A percentile compares a stretch with the other conserved stretches of the same genome.
Conservation (phyloP, 1,284 basidiomycete species). For the Moniliophthora roreri region DNA sequence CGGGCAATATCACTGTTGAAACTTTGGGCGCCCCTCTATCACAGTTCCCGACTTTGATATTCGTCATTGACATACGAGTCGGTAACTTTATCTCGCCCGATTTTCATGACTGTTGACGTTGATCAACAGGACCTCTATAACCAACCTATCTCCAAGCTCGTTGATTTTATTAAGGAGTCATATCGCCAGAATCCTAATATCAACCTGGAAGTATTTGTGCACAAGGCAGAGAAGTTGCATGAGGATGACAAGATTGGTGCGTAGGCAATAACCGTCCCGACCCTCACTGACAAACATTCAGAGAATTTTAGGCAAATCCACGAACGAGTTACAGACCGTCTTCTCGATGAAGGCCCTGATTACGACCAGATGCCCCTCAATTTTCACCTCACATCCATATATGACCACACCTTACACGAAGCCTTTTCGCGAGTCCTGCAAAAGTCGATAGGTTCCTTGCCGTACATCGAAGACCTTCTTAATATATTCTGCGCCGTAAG, state of each 20-base stretch:
- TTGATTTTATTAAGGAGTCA: conserved; percentile 73
- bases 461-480: conserved; percentile 76
- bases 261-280: conserved; percentile 18
- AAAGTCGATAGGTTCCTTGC: conserved; percentile 69
- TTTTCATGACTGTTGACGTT: not conserved
- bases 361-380: conserved; percentile 72
- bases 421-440: conserved; percentile 82
- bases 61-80: conserved; percentile 96
- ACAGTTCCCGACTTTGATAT: conserved; percentile 82
- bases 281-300: conserved; percentile 26
- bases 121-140: conserved; percentile 61
- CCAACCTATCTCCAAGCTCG: conserved; percentile 77
- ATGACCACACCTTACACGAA: conserved; percentile 86
- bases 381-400: conserved; percentile 88
- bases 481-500: conserved; percentile 80
- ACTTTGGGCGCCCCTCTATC: conserved; percentile 71
- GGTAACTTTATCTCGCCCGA: conserved; percentile 23
- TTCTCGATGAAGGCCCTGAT: conserved; percentile 70
- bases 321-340: conserved; percentile 79
- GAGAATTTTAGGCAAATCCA: conserved; percentile 90
- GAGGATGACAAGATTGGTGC: conserved; percentile 91
- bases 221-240: conserved; percentile 92
- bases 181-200: conserved; percentile 82
- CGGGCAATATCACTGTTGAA: conserved; percentile 80
- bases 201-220: conserved; percentile 91